These are phyloP conservation scores for Zygosaccharomyces kombuchaensis DNA, from an alignment of 805 yeast species.

Conservation along the genomic window DNA sequence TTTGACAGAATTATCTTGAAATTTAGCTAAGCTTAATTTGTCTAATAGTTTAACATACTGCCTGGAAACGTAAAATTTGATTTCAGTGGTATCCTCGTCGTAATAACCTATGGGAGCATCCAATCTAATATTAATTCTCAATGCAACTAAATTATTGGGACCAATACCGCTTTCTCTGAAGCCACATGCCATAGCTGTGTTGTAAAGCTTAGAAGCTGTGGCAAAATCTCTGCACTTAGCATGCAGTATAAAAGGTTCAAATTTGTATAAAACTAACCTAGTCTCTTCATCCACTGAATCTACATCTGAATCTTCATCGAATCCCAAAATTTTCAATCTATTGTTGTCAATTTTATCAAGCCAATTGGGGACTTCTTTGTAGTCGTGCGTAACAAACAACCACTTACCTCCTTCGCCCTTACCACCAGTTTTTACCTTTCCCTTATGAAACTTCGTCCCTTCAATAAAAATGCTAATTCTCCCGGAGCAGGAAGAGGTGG, in stretches of 20 bases:
- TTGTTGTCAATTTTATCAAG: slow-evolving; percentile 27
- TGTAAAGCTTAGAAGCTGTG: slow-evolving; percentile 58
- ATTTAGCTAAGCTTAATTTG: slow-evolving; percentile 55
- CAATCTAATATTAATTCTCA: slow-evolving; percentile 60
- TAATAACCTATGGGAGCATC: slow-evolving; percentile 73
- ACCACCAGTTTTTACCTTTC: slow-evolving; percentile 55
- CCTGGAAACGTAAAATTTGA: slow-evolving; percentile 45
- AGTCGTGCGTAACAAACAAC: slow-evolving; percentile 75
- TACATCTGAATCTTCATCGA: slow-evolving; percentile 2
- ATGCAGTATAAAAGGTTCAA: slow-evolving; percentile 81
- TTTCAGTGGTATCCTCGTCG: slow-evolving; percentile 27
- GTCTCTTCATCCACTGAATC: slow-evolving; percentile 22
- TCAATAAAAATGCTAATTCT: slow-evolving; percentile 78
- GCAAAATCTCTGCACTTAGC: slow-evolving; percentile 65
- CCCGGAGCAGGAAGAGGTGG: slow-evolving; percentile 88
- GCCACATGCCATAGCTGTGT: slow-evolving; percentile 77
- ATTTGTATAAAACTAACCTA: slow-evolving; percentile 67
- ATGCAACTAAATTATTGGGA: slow-evolving; percentile 69
- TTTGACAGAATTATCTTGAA: slow-evolving; percentile 59
- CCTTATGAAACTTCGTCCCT: slow-evolving; percentile 47
- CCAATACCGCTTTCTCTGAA: slow-evolving; percentile 87
- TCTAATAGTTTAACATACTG: slow-evolving; percentile 51
- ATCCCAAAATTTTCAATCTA: slow-evolving; percentile 22
- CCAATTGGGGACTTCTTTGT: slow-evolving; percentile 47
- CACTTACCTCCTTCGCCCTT: slow-evolving; percentile 84